phyloP scores from a whole-genome alignment of 148 eudicot species.

The Amaranthus palmeri region DNA sequence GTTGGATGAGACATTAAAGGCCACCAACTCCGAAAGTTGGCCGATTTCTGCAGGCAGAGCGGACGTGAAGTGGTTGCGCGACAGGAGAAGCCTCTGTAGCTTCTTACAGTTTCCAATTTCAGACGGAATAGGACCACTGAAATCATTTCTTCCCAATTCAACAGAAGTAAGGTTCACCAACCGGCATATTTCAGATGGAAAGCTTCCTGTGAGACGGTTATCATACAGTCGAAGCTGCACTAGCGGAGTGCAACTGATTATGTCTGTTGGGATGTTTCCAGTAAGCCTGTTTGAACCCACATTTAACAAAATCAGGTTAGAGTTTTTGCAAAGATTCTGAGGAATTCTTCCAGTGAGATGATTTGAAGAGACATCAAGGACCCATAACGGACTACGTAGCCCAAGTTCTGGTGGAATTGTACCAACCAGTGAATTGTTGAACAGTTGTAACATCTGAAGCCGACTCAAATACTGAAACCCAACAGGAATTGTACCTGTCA shows the following conservation, averaged over 20 bases:
- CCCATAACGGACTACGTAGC: slow-evolving; percentile 26
- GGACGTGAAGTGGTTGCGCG: slow-evolving; percentile 35
- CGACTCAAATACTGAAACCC: slow-evolving; percentile 33
- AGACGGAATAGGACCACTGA: slow-evolving; percentile 37
- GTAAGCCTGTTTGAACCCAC: slow-evolving; percentile 33
- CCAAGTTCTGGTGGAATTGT: slow-evolving; percentile 37
- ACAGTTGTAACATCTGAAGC: slow-evolving; percentile 33
- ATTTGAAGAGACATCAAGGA: slow-evolving; percentile 37
- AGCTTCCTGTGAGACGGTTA: slow-evolving; percentile 35
- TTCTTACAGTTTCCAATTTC: slow-evolving; percentile 31
- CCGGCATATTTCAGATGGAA: slow-evolving; percentile 35
- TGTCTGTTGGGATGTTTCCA: slow-evolving; percentile 35
- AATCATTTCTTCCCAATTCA: slow-evolving; percentile 35
- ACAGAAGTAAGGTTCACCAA: slow-evolving; percentile 35
- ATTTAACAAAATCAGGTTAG: slow-evolving; percentile 28
- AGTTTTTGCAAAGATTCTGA: slow-evolving; percentile 26
- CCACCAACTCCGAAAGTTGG: slow-evolving; percentile 25
- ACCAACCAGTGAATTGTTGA: slow-evolving; percentile 35
- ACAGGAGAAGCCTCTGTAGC: slow-evolving; percentile 36
- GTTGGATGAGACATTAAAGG: slow-evolving; percentile 36
- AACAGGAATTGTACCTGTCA: slow-evolving; percentile 35
- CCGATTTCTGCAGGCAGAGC: slow-evolving; percentile 34
- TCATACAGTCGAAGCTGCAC: slow-evolving; percentile 27
- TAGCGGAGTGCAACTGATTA: slow-evolving; percentile 28
- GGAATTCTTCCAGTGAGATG: slow-evolving; percentile 36